Evolutionary conservation across 192 early-diverging fungal genomes (phyloP), one percentile per base, ranked within the genome.

Genomic region (Linnemannia exigua): DNA sequence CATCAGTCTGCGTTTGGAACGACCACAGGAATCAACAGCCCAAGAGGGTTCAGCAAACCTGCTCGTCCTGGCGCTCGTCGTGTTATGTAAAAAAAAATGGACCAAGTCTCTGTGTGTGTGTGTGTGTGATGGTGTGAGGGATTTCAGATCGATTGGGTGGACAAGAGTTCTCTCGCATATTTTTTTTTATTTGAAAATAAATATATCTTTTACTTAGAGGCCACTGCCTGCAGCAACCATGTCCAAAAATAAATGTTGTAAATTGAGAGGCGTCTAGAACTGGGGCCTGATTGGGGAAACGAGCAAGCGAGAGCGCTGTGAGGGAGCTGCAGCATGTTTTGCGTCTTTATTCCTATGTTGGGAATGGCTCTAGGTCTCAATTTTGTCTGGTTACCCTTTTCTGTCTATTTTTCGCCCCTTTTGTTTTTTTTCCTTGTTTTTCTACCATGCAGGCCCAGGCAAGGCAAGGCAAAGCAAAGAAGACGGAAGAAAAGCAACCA

Each of bases 31-130:
- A 66, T 35, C 66, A 28, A 61, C 54, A 47, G 77, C 67, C 37
- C 48, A 46, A 58, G 80, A 28, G 75, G 80, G 47, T 81, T 87
- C 77, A 70, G 79, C 87, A 77, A 79, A 54, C 70, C 82, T 44
- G 74, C 82, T 35, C 77, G 82, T 47, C 82, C 82, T 72, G 82
- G 82, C 33, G 82, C 82, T 75, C 82, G 82, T 36, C 70, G 70
- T n/a, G 82, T 85, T 31, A 85, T 85, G 82, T 85, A 85, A 71
- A 61, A 0, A 19, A 3, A 47, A 44, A 44, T 44, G 41, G 41
- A n/a, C n/a, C n/a, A n/a, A n/a, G n/a, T n/a, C n/a, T n/a, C n/a
- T n/a, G n/a, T n/a, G n/a, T n/a, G n/a, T n/a, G n/a, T n/a, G n/a
- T n/a, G n/a, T n/a, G n/a, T n/a, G n/a, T n/a, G n/a, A n/a, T n/a